Conservation (phyloP, 2,329 filamentous ascomycete species). For the Fusarium sp. region DNA sequence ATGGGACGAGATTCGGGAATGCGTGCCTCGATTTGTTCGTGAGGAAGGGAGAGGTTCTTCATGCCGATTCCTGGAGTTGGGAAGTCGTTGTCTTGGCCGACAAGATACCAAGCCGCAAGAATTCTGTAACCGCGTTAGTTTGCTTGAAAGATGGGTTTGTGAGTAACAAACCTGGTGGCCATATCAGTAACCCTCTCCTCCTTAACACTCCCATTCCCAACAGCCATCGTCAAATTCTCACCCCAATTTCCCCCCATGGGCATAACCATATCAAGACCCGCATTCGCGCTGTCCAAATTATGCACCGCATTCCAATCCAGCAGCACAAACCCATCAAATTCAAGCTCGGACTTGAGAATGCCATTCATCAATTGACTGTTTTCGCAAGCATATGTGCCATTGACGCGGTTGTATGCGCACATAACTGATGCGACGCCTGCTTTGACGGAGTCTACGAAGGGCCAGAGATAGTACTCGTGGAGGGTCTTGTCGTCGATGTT, state of each 20-base stretch:
- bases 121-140: not conserved
- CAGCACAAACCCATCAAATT: constrained; percentile 76
- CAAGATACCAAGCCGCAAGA: constrained; percentile 34
- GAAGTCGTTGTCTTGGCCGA: constrained; percentile 59
- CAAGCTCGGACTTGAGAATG: constrained; percentile 71
- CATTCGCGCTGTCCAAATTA: constrained; percentile 63
- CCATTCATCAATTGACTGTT: constrained; percentile 77
- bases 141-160: not conserved
- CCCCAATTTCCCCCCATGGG: constrained; percentile 68
- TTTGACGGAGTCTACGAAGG: constrained; percentile 70
- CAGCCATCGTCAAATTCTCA: constrained; percentile 75
- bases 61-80: constrained; percentile 62
- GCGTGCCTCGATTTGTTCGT: constrained; percentile 61
- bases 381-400: constrained; percentile 79
- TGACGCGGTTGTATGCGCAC: constrained; percentile 78
- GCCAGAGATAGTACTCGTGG: constrained; percentile 74
- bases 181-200: constrained; percentile 81
- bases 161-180: constrained; percentile 66
- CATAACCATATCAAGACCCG: constrained; percentile 78
- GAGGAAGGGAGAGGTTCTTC: constrained; percentile 67
- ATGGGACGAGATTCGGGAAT: constrained; percentile 57
- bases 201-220: constrained; percentile 80
- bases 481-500: constrained; percentile 74
- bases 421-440: constrained; percentile 70
- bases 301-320: constrained; percentile 78